Base-by-base conservation (phyloP, 345 rosid genomes). In the Durio zibethinus region DNA sequence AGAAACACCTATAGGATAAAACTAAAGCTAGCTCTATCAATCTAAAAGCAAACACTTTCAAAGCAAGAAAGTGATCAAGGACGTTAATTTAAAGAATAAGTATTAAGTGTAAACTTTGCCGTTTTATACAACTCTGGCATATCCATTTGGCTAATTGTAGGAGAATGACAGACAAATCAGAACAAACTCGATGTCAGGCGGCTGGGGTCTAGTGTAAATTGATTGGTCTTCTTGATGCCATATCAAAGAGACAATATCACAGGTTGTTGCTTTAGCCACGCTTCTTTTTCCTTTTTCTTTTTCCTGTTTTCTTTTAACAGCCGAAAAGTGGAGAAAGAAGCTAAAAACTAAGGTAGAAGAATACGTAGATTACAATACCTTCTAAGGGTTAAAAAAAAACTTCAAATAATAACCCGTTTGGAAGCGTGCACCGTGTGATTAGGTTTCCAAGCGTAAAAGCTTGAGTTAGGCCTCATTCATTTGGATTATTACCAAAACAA, bases 391-490 rank as follows among this genome's bases (percentile, higher is more conserved):
- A 14, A 45, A 25, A 18, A 42, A 57, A 53, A 2, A 4, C 33
- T 23, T 23, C 14, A 35, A 64, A 18, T 52, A 23, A 10, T 82
- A 81, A 59, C 73, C 79, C 79, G 50, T 43, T 47, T 47, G 72
- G 69, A 75, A 16, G 83, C 85, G 75, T 83, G 82, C 29, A 20
- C 14, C 27, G 35, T 25, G 64, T 10, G 8, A 25, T 82, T 81
- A 80, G 89, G 84, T 87, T 53, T 83, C 64, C 45, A 81, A 59
- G 82, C 88, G 91, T 89, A 83, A 89, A 86, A 88, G 84, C 27
- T 67, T 82, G 64, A 61, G 76, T 23, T 61, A 27, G 33, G 43
- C 35, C 25, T 70, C 3, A 27, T 70, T 47, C 40, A 29, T 1
- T 70, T 47, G 40, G 15, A 25, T 29, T 47, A 16, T 36, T 4